Base-by-base conservation (phyloP, 805 yeast genomes). In the Starmerella bombicola region DNA sequence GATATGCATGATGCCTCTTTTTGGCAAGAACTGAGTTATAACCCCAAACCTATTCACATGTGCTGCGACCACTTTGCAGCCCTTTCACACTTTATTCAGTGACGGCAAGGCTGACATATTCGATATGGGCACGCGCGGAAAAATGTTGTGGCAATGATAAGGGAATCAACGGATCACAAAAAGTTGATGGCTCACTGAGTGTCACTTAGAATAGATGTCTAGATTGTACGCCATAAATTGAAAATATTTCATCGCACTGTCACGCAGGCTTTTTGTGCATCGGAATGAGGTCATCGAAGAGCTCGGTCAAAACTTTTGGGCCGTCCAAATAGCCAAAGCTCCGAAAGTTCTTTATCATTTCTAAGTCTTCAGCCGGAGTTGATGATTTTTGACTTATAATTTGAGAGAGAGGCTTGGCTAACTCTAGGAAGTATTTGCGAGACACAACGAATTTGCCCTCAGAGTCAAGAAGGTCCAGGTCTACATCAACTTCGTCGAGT, bases 291-390 rank as follows among this genome's bases (percentile, higher is more conserved):
- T 22, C 30, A 3, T 29, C 37, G 47, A 51, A 57, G 30, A 51
- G 41, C 29, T 51, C 54, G 29, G 28, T 15, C 25, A 58, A 42
- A 34, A 26, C 37, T n/a, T 38, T 35, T 1, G 59, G 49, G 16
- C 55, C 57, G 16, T 49, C 43, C 10, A 50, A 19, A 16, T 54
- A 58, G 15, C 62, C 62, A 21, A 21, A 46, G 21, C 48, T 45
- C 20, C 61, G 49, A 52, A 55, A 50, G 8, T 50, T 37, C 36
- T 50, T 47, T 34, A 55, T 34, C 19, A 38, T 37, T 15, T 37
- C 34, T 15, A 30, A 31, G 9, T 43, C 48, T 3, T 36, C 51
- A n/a, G 38, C 30, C 5, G 41, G 10, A 9, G 35, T 46, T 3
- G 23, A 35, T 8, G 39, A 33, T n/a, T n/a, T n/a, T 4, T 41